Evolutionary conservation across 2,329 filamentous ascomycete species (phyloP).

Genomic region (Phaeosphaeria sp.): DNA sequence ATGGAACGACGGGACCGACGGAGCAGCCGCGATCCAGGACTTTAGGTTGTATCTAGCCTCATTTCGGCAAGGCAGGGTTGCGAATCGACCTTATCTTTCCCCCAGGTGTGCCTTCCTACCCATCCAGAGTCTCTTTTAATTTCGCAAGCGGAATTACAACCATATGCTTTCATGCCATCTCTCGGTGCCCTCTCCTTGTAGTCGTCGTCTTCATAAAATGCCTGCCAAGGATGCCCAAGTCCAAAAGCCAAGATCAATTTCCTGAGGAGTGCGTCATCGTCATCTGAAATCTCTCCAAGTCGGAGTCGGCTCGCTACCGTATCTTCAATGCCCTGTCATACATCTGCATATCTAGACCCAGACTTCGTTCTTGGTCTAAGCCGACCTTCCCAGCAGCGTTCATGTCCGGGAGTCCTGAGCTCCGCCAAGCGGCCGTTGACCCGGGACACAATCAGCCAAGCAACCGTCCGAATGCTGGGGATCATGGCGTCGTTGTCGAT

Average conservation of each 20-base stretch:
- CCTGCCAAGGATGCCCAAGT: neutral
- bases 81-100: too few species aligned
- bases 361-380: neutral
- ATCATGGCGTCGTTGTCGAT: neutral
- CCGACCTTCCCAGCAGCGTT: neutral
- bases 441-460: neutral
- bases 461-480: neutral
- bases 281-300: neutral
- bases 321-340: neutral
- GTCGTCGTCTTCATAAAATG: neutral
- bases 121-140: neutral
- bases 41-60: neutral
- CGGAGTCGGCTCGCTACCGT: neutral
- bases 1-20: neutral
- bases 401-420: neutral
- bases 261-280: neutral
- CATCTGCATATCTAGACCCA: neutral
- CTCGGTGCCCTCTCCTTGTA: neutral
- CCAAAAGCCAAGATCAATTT: neutral
- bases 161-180: neutral
- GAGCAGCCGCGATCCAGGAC: neutral
- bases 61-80: neutral
- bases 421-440: neutral
- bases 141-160: neutral
- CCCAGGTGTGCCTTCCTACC: too few species aligned